phyloP scores from a whole-genome alignment of 78 protist genomes.

The Dictyostelium firmibasis region DNA sequence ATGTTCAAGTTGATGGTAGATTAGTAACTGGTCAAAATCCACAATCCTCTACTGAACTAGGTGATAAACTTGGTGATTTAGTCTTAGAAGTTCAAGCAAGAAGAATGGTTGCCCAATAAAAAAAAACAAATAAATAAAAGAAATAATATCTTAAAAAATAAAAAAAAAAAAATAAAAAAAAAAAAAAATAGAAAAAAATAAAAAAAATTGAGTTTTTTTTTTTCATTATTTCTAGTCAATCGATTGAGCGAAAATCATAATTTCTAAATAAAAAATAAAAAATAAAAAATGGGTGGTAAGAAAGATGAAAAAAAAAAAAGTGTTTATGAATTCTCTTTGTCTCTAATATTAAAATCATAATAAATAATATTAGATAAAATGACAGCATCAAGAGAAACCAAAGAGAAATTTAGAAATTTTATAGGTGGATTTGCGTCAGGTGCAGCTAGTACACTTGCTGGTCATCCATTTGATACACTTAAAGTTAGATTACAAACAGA shows the following conservation, averaged over 20 bases:
- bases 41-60: slow-evolving; percentile 46
- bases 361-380: neutral
- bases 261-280: neutral
- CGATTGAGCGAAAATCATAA: neutral
- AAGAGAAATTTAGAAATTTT: slow-evolving; percentile 57
- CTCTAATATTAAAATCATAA: neutral
- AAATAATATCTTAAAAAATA: neutral
- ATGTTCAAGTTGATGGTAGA: slow-evolving; percentile 51
- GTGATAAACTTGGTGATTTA: slow-evolving; percentile 35
- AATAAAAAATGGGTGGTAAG: neutral
- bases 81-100: slow-evolving; percentile 17
- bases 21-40: slow-evolving; percentile 73
- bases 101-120: neutral
- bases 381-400: neutral
- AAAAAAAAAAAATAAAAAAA: neutral
- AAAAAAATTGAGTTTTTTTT: neutral
- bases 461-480: slow-evolving; percentile 79
- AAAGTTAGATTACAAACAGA: slow-evolving; percentile 68
- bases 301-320: neutral
- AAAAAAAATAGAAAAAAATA: neutral
- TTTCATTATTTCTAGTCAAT: neutral
- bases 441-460: slow-evolving; percentile 68
- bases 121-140: neutral
- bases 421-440: slow-evolving; percentile 65
- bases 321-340: neutral